Conservation (phyloP, 139 green algal genomes). For the Chlorella vulgaris region DNA sequence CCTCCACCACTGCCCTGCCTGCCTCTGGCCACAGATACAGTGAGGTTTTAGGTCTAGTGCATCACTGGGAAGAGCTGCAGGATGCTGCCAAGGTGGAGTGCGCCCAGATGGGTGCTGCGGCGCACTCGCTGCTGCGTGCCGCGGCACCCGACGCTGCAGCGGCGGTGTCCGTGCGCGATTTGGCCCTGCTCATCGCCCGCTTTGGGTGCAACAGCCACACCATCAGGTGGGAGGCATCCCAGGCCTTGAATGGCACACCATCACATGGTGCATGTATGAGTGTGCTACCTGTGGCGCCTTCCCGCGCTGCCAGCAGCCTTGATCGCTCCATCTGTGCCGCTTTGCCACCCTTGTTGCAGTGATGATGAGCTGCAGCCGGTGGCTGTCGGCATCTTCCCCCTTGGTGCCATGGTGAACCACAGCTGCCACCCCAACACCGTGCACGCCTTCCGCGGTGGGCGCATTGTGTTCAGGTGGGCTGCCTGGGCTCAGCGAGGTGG, state of each 20-base stretch:
- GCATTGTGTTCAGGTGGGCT: constrained; percentile 67
- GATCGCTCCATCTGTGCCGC: neutral
- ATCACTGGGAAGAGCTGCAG: constrained; percentile 65
- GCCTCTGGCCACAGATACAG: constrained; percentile 5
- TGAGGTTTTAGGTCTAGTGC: constrained; percentile 50
- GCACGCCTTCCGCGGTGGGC: constrained; percentile 62
- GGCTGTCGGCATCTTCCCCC: constrained; percentile 69
- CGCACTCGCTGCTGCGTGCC: neutral
- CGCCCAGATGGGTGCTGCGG: constrained; percentile 74
- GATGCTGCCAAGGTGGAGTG: constrained; percentile 53
- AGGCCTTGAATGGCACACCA: neutral
- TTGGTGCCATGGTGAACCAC: constrained; percentile 78
- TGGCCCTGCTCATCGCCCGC: constrained; percentile 68
- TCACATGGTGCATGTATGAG: neutral
- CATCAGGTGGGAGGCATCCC: neutral
- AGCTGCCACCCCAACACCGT: constrained; percentile 65
- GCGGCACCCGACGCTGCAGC: neutral
- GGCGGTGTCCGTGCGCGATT: constrained; percentile 13
- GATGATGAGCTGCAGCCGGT: constrained; percentile 71
- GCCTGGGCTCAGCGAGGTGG: neutral
- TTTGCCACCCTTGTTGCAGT: constrained; percentile 59
- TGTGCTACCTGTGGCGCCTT: neutral
- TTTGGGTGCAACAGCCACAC: constrained; percentile 29
- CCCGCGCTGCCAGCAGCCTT: neutral
- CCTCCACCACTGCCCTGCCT: constrained; percentile 4